These are phyloP conservation scores for Poronia punctata DNA, from an alignment of 495 filamentous ascomycete species.

Conservation along the genomic window DNA sequence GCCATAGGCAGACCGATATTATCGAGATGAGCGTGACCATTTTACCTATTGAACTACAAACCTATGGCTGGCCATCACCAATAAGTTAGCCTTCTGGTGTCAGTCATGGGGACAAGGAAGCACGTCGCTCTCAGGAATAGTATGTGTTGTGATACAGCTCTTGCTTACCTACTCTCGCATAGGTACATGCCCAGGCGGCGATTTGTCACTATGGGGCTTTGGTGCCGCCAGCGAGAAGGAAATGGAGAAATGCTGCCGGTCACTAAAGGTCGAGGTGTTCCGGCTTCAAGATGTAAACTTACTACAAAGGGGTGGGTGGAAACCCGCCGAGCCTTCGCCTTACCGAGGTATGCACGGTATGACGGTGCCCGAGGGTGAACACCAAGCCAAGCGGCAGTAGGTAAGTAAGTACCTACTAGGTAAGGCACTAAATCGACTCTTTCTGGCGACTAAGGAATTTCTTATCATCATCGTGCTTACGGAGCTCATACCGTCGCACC, in stretches of 20 bases:
- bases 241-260: constrained; percentile 69
- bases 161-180: not conserved
- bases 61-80: no score
- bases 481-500: no score
- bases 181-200: constrained; percentile 49
- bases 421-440: no score
- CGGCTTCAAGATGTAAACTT: constrained; percentile 45
- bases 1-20: no score
- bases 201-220: constrained; percentile 72
- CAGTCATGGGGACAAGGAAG: no score
- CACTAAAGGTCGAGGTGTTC: constrained; percentile 64
- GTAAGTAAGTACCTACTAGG: no score
- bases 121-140: not conserved
- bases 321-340: constrained; percentile 43
- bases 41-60: no score
- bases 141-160: not conserved
- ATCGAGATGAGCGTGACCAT: no score
- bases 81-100: no score
- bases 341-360: constrained; percentile 68
- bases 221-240: constrained; percentile 53
- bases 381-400: constrained; percentile 2
- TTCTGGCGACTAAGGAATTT: no score
- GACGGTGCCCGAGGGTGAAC: constrained; percentile 23
- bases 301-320: constrained; percentile 51
- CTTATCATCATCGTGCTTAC: no score